Evolutionary conservation across 1,139 yeast species (phyloP).

Genomic region (Saccharomyces hybrid): DNA sequence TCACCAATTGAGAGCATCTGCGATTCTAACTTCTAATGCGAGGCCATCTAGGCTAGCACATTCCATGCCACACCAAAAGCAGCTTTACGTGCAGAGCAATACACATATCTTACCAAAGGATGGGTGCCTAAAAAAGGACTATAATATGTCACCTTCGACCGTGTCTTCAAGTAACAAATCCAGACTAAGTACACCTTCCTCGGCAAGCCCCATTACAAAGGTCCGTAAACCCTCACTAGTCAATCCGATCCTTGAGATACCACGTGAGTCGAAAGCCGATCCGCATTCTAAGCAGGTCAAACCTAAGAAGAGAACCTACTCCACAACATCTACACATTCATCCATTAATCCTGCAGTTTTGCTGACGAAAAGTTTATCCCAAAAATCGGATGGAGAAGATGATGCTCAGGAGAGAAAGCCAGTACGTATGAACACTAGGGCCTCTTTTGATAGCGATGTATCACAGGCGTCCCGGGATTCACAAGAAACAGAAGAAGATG

Average conservation of each 20-base stretch:
- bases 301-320: slow-evolving; percentile 7
- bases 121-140: slow-evolving; percentile 2
- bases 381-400: too few relatives aligned
- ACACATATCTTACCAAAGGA: neutral
- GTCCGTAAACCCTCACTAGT: neutral
- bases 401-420: too few relatives aligned
- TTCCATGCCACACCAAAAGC: slow-evolving; percentile 14
- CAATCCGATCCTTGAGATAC: neutral
- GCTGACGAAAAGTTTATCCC: slow-evolving; percentile 15
- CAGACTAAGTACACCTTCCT: neutral
- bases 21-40: slow-evolving; percentile 10
- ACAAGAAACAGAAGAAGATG: too few relatives aligned
- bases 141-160: neutral
- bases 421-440: too few relatives aligned
- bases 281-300: slow-evolving; percentile 5
- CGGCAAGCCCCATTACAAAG: neutral
- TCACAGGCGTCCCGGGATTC: too few relatives aligned
- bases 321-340: slow-evolving; percentile 6
- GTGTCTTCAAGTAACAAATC: neutral
- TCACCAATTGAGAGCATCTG: slow-evolving; percentile 5
- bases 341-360: neutral
- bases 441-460: too few relatives aligned
- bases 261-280: neutral
- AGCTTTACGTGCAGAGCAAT: neutral
- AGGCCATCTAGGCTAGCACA: slow-evolving; percentile 21